These are phyloP conservation scores for Jasminum sambac DNA, from an alignment of 257 asterid genomes.

Conservation along the genomic window DNA sequence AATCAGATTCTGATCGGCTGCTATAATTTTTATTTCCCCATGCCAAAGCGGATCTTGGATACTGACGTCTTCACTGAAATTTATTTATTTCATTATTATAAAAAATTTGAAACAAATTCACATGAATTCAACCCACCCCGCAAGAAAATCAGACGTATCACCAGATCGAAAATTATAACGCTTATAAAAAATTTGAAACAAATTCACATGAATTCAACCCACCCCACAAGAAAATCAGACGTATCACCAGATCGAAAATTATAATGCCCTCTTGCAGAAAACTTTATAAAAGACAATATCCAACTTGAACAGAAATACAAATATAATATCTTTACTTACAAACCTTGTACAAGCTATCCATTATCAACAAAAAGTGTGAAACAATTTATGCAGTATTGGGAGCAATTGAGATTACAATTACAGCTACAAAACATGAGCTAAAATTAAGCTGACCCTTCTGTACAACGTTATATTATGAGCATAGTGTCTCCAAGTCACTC, in stretches of 20 bases:
- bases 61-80: neutral
- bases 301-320: neutral
- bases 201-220: neutral
- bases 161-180: neutral
- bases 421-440: no score
- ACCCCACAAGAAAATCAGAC: neutral
- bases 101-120: neutral
- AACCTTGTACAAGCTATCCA: no score
- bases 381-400: no score
- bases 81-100: neutral
- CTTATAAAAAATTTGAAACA: neutral
- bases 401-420: no score
- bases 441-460: no score
- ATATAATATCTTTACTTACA: neutral
- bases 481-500: neutral
- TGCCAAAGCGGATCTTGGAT: neutral
- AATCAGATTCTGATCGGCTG: neutral
- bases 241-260: neutral
- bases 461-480: no score
- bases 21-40: neutral
- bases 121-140: neutral
- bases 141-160: neutral
- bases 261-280: neutral
- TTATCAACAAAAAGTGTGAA: no score
- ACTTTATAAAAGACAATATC: neutral